Percentiles rank a stretch among this genome's conserved stretches.
phyloP scores from a whole-genome alignment of 2,329 filamentous ascomycete genomes.

The Beauveria brongniartii region DNA sequence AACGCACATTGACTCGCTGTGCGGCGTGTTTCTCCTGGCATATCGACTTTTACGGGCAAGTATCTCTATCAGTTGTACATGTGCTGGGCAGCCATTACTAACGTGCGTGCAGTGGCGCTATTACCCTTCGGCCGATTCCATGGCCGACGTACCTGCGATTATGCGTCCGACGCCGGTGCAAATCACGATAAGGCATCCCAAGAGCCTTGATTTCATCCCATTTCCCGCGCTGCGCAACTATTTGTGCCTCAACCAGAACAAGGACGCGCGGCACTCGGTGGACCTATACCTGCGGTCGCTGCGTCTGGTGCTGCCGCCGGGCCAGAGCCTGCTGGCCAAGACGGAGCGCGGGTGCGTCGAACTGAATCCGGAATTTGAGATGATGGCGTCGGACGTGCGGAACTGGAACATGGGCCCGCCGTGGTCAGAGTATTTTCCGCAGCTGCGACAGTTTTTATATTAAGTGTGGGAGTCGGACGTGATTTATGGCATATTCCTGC shows the following conservation, averaged over 20 bases:
- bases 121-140: conserved; percentile 4
- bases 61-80: neutral
- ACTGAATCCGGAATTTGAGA: conserved; percentile 18
- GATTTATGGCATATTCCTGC: no score
- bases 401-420: conserved; percentile 18
- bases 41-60: conserved; percentile 19
- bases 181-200: conserved; percentile 7
- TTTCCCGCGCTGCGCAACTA: conserved; percentile 14
- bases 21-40: conserved; percentile 19
- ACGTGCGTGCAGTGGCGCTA: conserved; percentile 10
- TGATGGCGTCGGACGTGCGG: conserved; percentile 16
- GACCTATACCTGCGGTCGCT: conserved; percentile 13
- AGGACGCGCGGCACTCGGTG: conserved; percentile 9
- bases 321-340: conserved; percentile 13
- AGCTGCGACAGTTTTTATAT: conserved; percentile 10
- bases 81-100: neutral
- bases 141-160: conserved; percentile 11
- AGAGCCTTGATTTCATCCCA: conserved; percentile 13
- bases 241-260: conserved; percentile 11
- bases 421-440: conserved; percentile 18
- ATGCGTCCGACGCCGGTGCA: conserved; percentile 13
- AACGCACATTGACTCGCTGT: conserved; percentile 17
- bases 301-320: conserved; percentile 13
- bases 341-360: conserved; percentile 13
- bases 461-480: neutral